phyloP scores from a whole-genome alignment of 768 basidiomycete species.

The Sporobolomyces phaffii region DNA sequence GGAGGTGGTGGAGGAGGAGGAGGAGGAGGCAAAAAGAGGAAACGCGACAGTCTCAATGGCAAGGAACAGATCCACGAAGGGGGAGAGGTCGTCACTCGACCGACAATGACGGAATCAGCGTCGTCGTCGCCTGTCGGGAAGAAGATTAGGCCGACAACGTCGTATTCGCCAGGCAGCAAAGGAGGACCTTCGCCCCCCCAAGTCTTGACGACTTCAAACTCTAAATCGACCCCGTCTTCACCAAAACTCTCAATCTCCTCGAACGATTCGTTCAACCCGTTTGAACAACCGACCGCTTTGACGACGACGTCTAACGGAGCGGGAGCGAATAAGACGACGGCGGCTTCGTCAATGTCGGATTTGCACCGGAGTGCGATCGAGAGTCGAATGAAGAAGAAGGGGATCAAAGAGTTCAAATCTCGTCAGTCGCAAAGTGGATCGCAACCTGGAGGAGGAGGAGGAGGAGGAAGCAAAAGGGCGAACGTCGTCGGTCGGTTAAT shows the following conservation, averaged over 20 bases:
- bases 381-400: not conserved
- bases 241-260: not conserved
- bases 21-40: not conserved
- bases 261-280: not conserved
- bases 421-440: not conserved
- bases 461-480: not conserved
- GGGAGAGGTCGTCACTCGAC: not conserved
- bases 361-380: not conserved
- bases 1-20: not conserved
- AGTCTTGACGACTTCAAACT: conserved; percentile 4
- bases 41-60: not conserved
- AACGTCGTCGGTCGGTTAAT: not conserved
- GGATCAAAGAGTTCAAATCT: conserved; percentile 6
- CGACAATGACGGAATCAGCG: not conserved
- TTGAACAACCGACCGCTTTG: not conserved
- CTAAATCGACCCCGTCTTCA: not conserved
- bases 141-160: not conserved
- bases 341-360: not conserved
- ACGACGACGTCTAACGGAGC: not conserved
- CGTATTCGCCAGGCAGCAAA: not conserved
- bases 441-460: not conserved
- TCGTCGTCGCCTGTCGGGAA: not conserved
- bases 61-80: not conserved
- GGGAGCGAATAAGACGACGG: too few relatives aligned
- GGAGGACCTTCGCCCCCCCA: conserved; percentile 5